Evolutionary conservation across 2,329 filamentous ascomycete species (phyloP).

Genomic region (Neofusicoccum sp.): DNA sequence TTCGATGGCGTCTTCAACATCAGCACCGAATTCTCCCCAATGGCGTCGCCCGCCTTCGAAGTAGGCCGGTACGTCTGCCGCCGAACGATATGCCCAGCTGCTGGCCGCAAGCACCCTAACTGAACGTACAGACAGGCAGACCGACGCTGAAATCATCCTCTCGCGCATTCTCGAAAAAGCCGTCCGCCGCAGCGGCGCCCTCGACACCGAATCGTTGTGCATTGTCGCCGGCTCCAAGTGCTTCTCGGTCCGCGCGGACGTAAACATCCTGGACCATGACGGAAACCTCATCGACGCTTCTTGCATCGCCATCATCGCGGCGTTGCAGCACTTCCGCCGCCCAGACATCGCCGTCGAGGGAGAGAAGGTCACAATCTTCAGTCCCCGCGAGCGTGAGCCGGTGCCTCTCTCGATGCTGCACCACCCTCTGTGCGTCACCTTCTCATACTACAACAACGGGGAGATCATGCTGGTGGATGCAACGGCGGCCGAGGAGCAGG

Average conservation of each 20-base stretch:
- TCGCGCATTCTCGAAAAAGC: constrained; percentile 92
- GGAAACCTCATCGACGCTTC: constrained; percentile 85
- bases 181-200: constrained; percentile 84
- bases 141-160: constrained; percentile 81
- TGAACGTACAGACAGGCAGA: constrained; percentile 62
- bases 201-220: constrained; percentile 95
- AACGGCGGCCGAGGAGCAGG: constrained; percentile 73
- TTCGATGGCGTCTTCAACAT: constrained; percentile 97
- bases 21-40: constrained; percentile 84
- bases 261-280: constrained; percentile 89
- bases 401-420: constrained; percentile 90
- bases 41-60: constrained; percentile 90
- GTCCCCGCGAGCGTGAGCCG: constrained; percentile 81
- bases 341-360: constrained; percentile 87
- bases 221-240: constrained; percentile 88
- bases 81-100: not conserved
- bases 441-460: constrained; percentile 78
- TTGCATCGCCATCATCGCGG: constrained; percentile 85
- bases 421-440: constrained; percentile 87
- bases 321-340: constrained; percentile 86
- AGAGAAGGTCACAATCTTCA: constrained; percentile 82
- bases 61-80: constrained; percentile 63
- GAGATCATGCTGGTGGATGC: constrained; percentile 74
- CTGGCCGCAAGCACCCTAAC: constrained; percentile 28
- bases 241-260: constrained; percentile 87